Evolutionary conservation across 805 yeast species (phyloP), one percentile per base, ranked within the genome.

Genomic region (Candida pini): DNA sequence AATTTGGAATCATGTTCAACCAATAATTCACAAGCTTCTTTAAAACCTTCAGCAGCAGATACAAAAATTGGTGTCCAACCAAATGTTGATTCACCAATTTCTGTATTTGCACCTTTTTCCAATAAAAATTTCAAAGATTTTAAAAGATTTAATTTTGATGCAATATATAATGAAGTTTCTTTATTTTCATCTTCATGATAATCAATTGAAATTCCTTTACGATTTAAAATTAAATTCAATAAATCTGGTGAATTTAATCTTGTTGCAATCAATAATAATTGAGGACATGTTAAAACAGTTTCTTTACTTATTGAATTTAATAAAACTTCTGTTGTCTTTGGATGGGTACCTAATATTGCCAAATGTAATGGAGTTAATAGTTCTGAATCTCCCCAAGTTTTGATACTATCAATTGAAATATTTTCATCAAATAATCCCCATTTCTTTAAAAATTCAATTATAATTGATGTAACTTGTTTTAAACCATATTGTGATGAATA

Each of bases 1-100:
- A 63, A 73, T 6, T 66, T 62, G 5, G 87, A 82, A 15, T 76
- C 77, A 28, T 67, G 51, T 0, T 62, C 59, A 19, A 80, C 56
- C 41, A 90, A 65, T 7, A 72, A 40, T 28, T 70, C 56, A 5
- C 78, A 85, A 27, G 85, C 67, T 2, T 71, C 73, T 26, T 49
- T 51, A 35, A 62, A 74, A 1, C 97, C 97, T 51, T 89, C 95
- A 12, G 88, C 81, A 0, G 95, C 89, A 9, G 96, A 95, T 34
- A 78, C 75, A 54, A 90, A 87, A 5, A 90, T 65, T 5, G 97
- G 96, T 1, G 96, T 86, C 97, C 97, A 90, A 0, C 95, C 95
- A 60, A 85, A 89, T 1, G 83, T 69, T 5, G 60, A 52, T 50
- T 90, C 97, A 0, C 80, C 74, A 33, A 85, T 63, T 53, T 89